A percentile compares a stretch with the other conserved stretches of the same genome.
Conservation (phyloP, 75 land plant species). For the Chamaecyparis obtusa region DNA sequence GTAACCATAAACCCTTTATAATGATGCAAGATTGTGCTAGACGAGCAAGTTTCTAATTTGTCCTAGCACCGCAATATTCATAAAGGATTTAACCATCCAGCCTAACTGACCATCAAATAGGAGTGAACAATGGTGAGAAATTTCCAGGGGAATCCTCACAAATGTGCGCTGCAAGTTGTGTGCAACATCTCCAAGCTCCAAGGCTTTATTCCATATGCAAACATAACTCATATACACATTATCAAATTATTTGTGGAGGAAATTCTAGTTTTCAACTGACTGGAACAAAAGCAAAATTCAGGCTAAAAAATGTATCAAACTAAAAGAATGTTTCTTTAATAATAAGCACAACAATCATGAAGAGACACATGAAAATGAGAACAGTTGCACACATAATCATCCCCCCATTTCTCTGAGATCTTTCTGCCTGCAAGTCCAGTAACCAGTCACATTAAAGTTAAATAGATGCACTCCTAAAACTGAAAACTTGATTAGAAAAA, state of each 20-base stretch:
- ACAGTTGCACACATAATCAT: conserved; percentile 89
- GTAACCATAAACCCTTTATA: background rate
- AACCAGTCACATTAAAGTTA: background rate
- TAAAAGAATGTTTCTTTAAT: conserved; percentile 68
- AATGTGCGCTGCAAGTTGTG: background rate
- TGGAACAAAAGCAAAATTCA: background rate
- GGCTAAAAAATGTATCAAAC: conserved; percentile 8
- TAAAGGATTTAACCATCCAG: background rate
- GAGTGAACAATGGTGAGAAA: background rate
- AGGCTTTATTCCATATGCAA: background rate
- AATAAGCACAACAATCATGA: conserved; percentile 80
- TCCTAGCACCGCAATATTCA: background rate
- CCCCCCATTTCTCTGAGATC: conserved; percentile 81
- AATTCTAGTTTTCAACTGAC: background rate
- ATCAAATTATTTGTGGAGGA: conserved; percentile 2
- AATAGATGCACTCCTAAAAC: background rate
- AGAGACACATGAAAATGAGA: conserved; percentile 80
- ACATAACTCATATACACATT: background rate
- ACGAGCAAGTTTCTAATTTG: background rate
- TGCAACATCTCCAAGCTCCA: background rate
- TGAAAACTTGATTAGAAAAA: background rate
- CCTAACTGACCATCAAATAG: background rate
- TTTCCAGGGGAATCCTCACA: background rate
- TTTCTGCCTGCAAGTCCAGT: conserved; percentile 68
- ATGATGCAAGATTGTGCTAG: background rate